Evolutionary conservation across 805 yeast genomes (phyloP).

Genomic region (Cyberlindnera japonica): DNA sequence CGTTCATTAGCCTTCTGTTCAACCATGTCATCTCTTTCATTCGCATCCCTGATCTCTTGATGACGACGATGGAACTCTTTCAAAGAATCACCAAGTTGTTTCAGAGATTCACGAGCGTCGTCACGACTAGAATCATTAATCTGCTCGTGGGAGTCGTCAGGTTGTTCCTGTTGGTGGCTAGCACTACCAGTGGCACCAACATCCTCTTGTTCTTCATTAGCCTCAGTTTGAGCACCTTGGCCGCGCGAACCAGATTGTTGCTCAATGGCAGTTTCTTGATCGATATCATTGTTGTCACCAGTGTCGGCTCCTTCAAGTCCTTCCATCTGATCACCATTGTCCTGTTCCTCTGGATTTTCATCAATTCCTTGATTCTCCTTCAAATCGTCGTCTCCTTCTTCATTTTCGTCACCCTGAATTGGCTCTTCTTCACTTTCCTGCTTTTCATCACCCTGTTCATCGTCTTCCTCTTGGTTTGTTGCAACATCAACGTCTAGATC

Average conservation of each 20-base stretch:
- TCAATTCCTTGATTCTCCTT: conserved; percentile 30
- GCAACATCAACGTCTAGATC: conserved; percentile 28
- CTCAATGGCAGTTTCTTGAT: conserved; percentile 55
- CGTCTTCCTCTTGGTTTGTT: conserved; percentile 32
- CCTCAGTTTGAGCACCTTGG: conserved; percentile 56
- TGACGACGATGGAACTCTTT: conserved; percentile 89
- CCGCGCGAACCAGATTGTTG: conserved; percentile 60
- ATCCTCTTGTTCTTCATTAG: conserved; percentile 57
- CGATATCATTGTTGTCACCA: conserved; percentile 42
- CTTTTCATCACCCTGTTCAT: conserved; percentile 29
- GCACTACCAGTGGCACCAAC: conserved; percentile 65
- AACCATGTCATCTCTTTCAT: conserved; percentile 41
- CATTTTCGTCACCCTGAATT: conserved; percentile 33
- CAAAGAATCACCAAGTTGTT: conserved; percentile 86
- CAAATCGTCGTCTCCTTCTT: conserved; percentile 32
- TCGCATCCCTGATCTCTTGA: conserved; percentile 77
- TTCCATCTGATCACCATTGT: conserved; percentile 42
- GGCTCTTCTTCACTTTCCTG: conserved; percentile 30
- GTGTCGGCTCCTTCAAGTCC: conserved; percentile 53
- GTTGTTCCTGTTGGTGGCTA: conserved; percentile 39
- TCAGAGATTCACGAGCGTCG: conserved; percentile 70
- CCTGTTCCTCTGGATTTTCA: conserved; percentile 38
- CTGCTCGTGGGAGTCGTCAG: conserved; percentile 38
- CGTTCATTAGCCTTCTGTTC: conserved; percentile 58
- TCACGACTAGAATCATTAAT: conserved; percentile 55